Base-by-base conservation (phyloP, 305 asterid species). In the Rubia occidens region DNA sequence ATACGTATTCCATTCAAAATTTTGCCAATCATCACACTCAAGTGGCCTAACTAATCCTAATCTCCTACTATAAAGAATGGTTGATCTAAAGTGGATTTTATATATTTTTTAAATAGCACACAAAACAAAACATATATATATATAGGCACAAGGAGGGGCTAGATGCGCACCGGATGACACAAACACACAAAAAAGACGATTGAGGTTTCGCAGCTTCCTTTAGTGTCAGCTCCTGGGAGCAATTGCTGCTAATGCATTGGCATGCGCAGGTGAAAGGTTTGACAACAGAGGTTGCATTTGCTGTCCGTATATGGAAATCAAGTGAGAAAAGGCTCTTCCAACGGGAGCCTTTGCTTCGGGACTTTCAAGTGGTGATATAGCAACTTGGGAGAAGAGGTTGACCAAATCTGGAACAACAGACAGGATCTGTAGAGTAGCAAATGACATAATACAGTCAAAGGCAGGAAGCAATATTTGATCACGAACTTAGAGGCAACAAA, bases 311-410 rank as follows among this genome's bases (percentile, higher is more conserved):
- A 88, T 69, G 58, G 97, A 89, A 60, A 88, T 76, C 72, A 95
- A 86, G 80, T 91, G 97, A 80, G 97, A 76, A 81, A 95, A 91
- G 59, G 99, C 97, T 84, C 86, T 84, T 77, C 98, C 99, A 47
- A 95, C 80, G 44, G 82, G 86, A 71, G 77, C 83, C 82, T 95
- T 95, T 44, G 88, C 94, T 77, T 86, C 99, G 56, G 95, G 90
- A 76, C 88, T 84, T 85, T 95, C 99, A 60, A 68, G 82, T 4
- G 96, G 87, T 70, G 97, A 95, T 64, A 66, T 77, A 60, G 97
- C 99, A 15, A 91, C 88, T 79, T 91, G 90, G 75, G 95, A 96
- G 77, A 91, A 95, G 81, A 95, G 77, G 79, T 86, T 89, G 72
- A 95, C 95, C 82, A 95, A 78, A 73, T 88, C 91, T 6, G 96